Base-by-base conservation (phyloP, 2,329 filamentous ascomycete species). In the Penicillium corylophilum region DNA sequence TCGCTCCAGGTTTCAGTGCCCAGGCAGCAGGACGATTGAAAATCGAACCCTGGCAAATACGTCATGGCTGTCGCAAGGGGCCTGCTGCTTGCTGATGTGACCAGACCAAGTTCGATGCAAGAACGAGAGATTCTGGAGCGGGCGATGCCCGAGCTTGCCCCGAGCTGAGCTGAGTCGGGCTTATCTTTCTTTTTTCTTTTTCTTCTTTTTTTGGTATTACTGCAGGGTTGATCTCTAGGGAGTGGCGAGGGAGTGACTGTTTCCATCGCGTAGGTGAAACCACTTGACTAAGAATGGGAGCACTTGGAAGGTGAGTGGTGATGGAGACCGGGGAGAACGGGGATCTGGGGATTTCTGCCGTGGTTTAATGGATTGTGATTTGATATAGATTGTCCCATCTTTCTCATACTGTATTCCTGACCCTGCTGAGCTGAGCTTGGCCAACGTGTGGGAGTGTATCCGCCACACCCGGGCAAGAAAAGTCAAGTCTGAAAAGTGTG, bases 21-120 rank as follows among this genome's bases (percentile, higher is more conserved):
- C 18, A 38, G 35, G 35, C 35, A 35, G 33, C 35, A 38, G 16
- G 18, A 13, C 35, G 35, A 38, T 38, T 38, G 33, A 2, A 10
- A 36, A 36, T 36, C 33, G 33, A 36, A 8, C 33, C 33, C 33
- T 5, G 31, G 31, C n/a, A 35, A 31, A 31, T 31, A n/a, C n/a
- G 57, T 58, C 50, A 58, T 58, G 41, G 52, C 55, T 51, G 35
- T 43, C 46, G 55, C 46, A 51, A 49, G 49, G 48, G 41, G 41
- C 8, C n/a, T 33, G 44, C n/a, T 38, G 31, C 44, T 29, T 24
- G 48, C 22, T 38, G 35, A 36, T 39, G 35, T 40, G 44, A 16
- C 13, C 44, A 38, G 44, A 26, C 31, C 31, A 18, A 38, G 35
- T 20, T 38, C 35, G 35, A 38, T 38, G 35, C 35, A 18, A 38